phyloP scores from a whole-genome alignment of 805 yeast species.

The Ogataea wickerhamii region DNA sequence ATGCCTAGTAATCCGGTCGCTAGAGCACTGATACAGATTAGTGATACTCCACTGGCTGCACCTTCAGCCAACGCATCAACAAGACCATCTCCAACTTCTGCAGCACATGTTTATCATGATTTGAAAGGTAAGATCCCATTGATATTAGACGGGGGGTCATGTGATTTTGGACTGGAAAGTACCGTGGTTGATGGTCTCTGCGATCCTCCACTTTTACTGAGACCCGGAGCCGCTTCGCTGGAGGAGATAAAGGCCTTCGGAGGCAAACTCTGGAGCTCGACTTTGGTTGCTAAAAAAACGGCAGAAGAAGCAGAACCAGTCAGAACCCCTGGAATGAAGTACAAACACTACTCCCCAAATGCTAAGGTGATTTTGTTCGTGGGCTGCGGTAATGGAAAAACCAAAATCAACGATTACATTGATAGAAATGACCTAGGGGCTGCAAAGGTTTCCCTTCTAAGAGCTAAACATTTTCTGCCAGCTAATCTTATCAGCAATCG shows the following conservation, averaged over 20 bases:
- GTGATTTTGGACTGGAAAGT: constrained; percentile 87
- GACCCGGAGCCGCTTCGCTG: constrained; percentile 91
- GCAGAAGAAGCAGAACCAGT: constrained; percentile 68
- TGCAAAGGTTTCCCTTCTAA: constrained; percentile 50
- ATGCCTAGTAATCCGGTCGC: constrained; percentile 88
- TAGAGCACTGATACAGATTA: constrained; percentile 77
- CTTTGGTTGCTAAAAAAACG: constrained; percentile 60
- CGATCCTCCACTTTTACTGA: constrained; percentile 76
- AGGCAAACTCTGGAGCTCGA: constrained; percentile 63
- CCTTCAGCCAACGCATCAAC: constrained; percentile 98
- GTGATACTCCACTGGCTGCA: constrained; percentile 92
- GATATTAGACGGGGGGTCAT: constrained; percentile 87
- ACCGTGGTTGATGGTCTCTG: constrained; percentile 91
- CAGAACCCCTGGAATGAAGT: constrained; percentile 97
- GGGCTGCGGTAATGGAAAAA: constrained; percentile 43
- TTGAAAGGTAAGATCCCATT: constrained; percentile 74
- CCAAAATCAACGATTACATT: constrained; percentile 12
- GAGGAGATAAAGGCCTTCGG: constrained; percentile 69
- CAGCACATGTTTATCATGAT: constrained; percentile 81
- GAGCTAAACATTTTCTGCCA: constrained; percentile 35
- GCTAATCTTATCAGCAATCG: constrained; percentile 15
- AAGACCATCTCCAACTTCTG: constrained; percentile 87
- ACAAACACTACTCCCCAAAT: constrained; percentile 88
- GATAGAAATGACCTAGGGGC: constrained; percentile 9
- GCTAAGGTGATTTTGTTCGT: constrained; percentile 73